These are phyloP conservation scores for Bretschneidera sinensis DNA, from an alignment of 345 rosid genomes.

Conservation along the genomic window DNA sequence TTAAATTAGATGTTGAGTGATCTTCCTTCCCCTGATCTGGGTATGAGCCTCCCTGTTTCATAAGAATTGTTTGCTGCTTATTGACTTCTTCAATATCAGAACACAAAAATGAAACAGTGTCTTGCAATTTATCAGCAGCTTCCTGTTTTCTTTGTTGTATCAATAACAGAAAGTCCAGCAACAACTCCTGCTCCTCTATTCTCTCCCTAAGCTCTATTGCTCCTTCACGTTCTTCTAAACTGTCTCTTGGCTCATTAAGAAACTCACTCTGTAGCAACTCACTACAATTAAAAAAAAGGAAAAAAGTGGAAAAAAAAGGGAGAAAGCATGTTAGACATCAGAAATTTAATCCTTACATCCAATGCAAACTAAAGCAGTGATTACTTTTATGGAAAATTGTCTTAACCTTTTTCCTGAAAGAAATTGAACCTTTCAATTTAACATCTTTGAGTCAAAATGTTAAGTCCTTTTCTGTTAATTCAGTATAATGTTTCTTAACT, in stretches of 20 bases:
- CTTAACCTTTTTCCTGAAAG: no score
- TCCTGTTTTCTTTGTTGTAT: slow-evolving; percentile 74
- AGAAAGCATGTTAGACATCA: no score
- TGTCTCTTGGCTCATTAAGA: slow-evolving; percentile 68
- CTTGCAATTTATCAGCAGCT: slow-evolving; percentile 61
- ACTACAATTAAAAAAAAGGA: slow-evolving; percentile 35
- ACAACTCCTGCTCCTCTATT: slow-evolving; percentile 79
- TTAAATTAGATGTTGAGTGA: slow-evolving; percentile 33
- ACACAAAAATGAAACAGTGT: slow-evolving; percentile 62
- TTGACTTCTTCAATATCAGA: slow-evolving; percentile 78
- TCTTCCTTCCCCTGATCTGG: slow-evolving; percentile 41
- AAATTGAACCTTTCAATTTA: background rate
- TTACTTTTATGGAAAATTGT: no score
- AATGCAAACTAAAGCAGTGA: background rate
- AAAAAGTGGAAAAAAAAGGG: background rate
- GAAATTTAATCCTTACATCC: no score
- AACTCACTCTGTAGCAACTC: slow-evolving; percentile 80
- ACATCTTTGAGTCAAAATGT: background rate
- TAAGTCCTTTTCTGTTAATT: background rate
- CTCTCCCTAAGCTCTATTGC: slow-evolving; percentile 68
- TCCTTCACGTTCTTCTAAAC: slow-evolving; percentile 81
- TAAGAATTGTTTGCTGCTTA: slow-evolving; percentile 51
- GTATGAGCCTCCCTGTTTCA: slow-evolving; percentile 41
- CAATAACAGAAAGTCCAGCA: slow-evolving; percentile 77
- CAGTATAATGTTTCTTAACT: background rate